Conservation (phyloP, 306 rosid species). For the Trichosanthes truncata region DNA sequence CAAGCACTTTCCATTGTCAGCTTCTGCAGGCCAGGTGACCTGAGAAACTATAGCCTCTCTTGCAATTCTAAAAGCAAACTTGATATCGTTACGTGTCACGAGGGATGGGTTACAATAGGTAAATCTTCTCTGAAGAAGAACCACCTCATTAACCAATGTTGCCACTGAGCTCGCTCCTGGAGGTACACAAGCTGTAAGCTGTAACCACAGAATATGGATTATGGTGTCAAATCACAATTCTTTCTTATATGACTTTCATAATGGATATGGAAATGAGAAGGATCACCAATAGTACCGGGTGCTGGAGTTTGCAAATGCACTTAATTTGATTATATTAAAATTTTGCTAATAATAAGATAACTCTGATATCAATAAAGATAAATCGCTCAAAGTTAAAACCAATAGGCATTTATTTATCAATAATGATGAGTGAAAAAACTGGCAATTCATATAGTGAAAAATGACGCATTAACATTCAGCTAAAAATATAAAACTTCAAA, state of each 20-base stretch:
- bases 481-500: background rate
- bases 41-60: constrained; percentile 60
- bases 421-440: background rate
- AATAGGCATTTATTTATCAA: background rate
- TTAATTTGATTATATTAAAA: background rate
- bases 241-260: background rate
- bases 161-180: constrained; percentile 14
- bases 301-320: background rate
- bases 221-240: background rate
- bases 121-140: constrained; percentile 25
- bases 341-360: background rate
- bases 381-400: background rate
- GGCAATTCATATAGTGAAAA: background rate
- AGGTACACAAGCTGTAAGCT: constrained; percentile 19
- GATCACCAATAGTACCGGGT: background rate
- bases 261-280: background rate
- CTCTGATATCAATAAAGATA: background rate
- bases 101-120: constrained; percentile 28
- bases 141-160: constrained; percentile 22
- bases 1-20: constrained; percentile 14
- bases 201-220: background rate
- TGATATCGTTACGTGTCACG: constrained; percentile 14
- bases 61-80: constrained; percentile 56
- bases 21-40: constrained; percentile 23
- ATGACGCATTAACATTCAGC: background rate